phyloP scores from a whole-genome alignment of 768 basidiomycete species.

The Austroboletus eburneus region DNA sequence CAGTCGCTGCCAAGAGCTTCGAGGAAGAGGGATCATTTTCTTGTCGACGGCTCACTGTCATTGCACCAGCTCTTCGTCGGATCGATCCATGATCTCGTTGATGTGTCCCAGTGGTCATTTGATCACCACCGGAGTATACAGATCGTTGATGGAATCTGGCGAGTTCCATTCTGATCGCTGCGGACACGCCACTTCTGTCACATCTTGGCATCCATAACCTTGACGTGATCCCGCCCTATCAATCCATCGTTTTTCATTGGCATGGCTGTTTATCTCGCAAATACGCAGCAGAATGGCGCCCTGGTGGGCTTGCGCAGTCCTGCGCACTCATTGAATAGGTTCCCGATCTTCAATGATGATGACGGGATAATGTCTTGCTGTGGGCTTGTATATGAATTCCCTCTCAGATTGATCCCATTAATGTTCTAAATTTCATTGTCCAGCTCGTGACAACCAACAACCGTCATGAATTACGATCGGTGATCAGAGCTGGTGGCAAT shows the following conservation, averaged over 20 bases:
- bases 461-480: too few species aligned
- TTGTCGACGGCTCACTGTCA: slow-evolving; percentile 40
- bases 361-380: slow-evolving; percentile 39
- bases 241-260: slow-evolving; percentile 31
- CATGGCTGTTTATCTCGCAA: slow-evolving; percentile 42
- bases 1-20: slow-evolving; percentile 44
- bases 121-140: slow-evolving; percentile 41
- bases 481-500: slow-evolving; percentile 7
- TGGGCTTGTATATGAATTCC: slow-evolving; percentile 52
- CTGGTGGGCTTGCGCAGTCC: not conserved
- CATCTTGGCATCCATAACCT: slow-evolving; percentile 41
- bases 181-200: slow-evolving; percentile 47
- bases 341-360: slow-evolving; percentile 45
- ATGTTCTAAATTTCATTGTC: slow-evolving; percentile 55
- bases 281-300: slow-evolving; percentile 51
- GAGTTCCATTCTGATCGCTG: slow-evolving; percentile 47
- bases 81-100: slow-evolving; percentile 33
- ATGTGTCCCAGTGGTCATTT: slow-evolving; percentile 38
- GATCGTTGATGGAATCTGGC: slow-evolving; percentile 47
- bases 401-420: slow-evolving; percentile 56
- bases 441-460: slow-evolving; percentile 62
- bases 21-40: slow-evolving; percentile 40
- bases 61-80: not conserved
- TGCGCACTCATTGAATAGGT: not conserved
- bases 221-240: slow-evolving; percentile 41